Evolutionary conservation across 768 basidiomycete genomes (phyloP).

Genomic region (Tricholoma furcatifolium): DNA sequence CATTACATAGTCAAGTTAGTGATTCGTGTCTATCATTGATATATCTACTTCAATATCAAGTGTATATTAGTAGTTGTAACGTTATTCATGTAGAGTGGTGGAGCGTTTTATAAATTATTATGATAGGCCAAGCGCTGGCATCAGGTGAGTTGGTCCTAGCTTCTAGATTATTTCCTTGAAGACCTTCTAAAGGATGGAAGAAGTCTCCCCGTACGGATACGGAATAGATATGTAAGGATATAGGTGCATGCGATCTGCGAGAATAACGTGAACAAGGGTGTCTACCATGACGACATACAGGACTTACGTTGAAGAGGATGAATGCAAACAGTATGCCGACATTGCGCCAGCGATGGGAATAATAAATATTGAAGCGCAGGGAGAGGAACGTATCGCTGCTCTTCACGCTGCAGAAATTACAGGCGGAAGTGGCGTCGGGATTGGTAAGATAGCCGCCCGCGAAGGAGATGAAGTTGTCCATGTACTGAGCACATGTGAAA

Average conservation of each 20-base stretch:
- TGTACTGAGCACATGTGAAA: conserved; percentile 50
- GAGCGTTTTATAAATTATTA: too few relatives aligned
- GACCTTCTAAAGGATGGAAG: conserved; percentile 25
- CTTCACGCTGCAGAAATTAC: conserved; percentile 58
- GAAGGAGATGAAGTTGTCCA: conserved; percentile 44
- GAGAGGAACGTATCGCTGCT: conserved; percentile 60
- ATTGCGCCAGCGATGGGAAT: conserved; percentile 52
- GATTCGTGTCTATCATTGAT: too few relatives aligned
- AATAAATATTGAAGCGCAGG: conserved; percentile 53
- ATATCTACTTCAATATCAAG: too few relatives aligned
- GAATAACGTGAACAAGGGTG: neutral
- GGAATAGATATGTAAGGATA: conserved; percentile 51
- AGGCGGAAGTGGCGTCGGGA: conserved; percentile 49
- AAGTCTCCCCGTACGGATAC: conserved; percentile 35
- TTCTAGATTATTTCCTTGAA: neutral
- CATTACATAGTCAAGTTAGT: too few relatives aligned
- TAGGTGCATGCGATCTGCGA: conserved; percentile 40
- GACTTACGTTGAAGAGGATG: conserved; percentile 48
- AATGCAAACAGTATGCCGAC: conserved; percentile 50
- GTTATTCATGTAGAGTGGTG: too few relatives aligned
- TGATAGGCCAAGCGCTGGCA: too few relatives aligned
- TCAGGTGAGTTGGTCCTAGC: neutral
- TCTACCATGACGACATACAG: neutral
- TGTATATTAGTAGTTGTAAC: too few relatives aligned
- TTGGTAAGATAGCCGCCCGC: conserved; percentile 60